These are phyloP conservation scores for Trichophyton rubrum DNA, from an alignment of 2,329 filamentous ascomycete genomes.

Conservation along the genomic window DNA sequence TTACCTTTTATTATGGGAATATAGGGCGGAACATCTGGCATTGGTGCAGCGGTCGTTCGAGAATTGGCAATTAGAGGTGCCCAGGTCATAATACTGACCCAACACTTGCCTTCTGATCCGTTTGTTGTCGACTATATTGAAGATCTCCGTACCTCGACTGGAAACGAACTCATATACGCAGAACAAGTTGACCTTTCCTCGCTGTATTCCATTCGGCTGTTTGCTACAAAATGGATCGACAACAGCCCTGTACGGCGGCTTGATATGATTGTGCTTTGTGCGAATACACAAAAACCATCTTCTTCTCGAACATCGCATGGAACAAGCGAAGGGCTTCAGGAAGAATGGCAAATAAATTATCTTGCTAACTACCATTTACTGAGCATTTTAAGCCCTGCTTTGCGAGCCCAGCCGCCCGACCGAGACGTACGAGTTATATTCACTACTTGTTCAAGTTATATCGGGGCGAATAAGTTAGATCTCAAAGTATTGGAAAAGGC, in stretches of 20 bases:
- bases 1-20: constrained; percentile 6
- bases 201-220: constrained; percentile 79
- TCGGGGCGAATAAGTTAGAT: constrained; percentile 54
- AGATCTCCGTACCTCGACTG: constrained; percentile 62
- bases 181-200: constrained; percentile 85
- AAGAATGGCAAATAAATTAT: constrained; percentile 90
- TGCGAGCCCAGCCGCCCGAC: constrained; percentile 84
- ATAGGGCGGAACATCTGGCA: constrained; percentile 78
- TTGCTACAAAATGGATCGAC: constrained; percentile 97
- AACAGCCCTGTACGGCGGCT: constrained; percentile 78
- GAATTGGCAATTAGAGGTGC: constrained; percentile 71
- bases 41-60: constrained; percentile 65
- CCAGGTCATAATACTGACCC: constrained; percentile 81
- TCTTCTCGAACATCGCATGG: constrained; percentile 43
- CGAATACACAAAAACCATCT: constrained; percentile 59
- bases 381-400: constrained; percentile 76
- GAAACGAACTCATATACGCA: constrained; percentile 83
- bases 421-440: constrained; percentile 83
- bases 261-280: constrained; percentile 84
- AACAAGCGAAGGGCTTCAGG: constrained; percentile 71
- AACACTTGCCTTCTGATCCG: constrained; percentile 64
- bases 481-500: constrained; percentile 21
- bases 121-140: constrained; percentile 90
- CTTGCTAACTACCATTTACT: constrained; percentile 91
- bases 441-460: constrained; percentile 77